Evolutionary conservation across 2,329 filamentous ascomycete genomes (phyloP), one percentile per base, ranked within the genome.

Genomic region (Trichophyton benhamiae): DNA sequence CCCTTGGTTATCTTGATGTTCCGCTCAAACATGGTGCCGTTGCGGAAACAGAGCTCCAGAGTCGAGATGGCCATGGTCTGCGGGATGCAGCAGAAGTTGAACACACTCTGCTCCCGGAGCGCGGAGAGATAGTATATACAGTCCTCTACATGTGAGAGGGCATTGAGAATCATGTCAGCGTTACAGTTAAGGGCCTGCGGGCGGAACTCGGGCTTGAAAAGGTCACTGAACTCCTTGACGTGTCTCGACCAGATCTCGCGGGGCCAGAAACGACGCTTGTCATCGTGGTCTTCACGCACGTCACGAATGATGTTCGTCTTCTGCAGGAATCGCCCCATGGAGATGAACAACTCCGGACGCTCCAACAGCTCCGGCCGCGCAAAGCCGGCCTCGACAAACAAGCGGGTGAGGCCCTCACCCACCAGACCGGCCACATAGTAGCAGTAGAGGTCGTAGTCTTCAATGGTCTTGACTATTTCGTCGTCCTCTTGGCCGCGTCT

Each of bases 231-330:
- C 42, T 87, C 84, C 68, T 88, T 83, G 59, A 96, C 91, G 72
- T 99, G 86, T 80, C 96, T 95, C 71, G 88, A 90, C 94, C 94
- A 99, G 71, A 99, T 90, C 77, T 96, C 91, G 74, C 87, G 88
- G 58, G 94, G 94, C 85, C 90, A 99, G 82, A 96, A 99, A 62
- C 89, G 85, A 64, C 94, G 85, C 68, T 87, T 86, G 74, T 97
- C 94, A 63, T 88, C 83, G 68, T 86, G 86, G 71, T 99, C 94
- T 74, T 99, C 94, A 68, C 86, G 85, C 65, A 97, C 83, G 73
- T 99, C 94, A 71, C 94, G 89, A 71, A 97, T 96, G 73, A 99
- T 96, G 80, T 99, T 99, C 66, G 91, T 95, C 80, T 99, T 96
- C 72, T 99, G 94, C 64, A 99, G 79, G 76, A 99, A 96, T 67